Evolutionary conservation across 257 asterid genomes (phyloP).

Genomic region (Salvia hispanica): DNA sequence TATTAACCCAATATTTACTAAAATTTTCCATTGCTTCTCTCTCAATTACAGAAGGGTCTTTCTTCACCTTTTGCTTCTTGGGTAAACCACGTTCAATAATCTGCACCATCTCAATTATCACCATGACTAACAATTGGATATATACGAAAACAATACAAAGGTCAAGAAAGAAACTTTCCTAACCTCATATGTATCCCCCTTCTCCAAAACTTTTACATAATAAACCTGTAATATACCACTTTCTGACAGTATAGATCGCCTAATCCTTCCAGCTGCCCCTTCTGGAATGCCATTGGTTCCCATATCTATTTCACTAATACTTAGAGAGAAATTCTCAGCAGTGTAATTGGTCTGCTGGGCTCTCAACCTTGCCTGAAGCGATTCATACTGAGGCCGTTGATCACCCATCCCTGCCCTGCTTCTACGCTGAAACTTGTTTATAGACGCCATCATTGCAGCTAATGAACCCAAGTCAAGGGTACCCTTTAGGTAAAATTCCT

Average conservation of each 20-base stretch:
- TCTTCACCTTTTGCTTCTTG: conserved; percentile 70
- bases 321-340: conserved; percentile 62
- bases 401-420: conserved; percentile 76
- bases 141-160: conserved; percentile 17
- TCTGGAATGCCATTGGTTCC: conserved; percentile 84
- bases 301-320: conserved; percentile 73
- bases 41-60: conserved; percentile 85
- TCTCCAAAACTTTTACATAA: conserved; percentile 97
- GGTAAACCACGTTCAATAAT: conserved; percentile 94
- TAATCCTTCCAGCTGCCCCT: conserved; percentile 91
- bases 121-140: conserved; percentile 25
- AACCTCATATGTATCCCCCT: conserved; percentile 98
- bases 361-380: conserved; percentile 83
- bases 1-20: conserved; percentile 75
- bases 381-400: conserved; percentile 67
- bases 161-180: conserved; percentile 31
- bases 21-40: conserved; percentile 85
- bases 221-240: conserved; percentile 84
- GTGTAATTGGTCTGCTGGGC: conserved; percentile 56
- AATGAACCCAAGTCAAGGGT: conserved; percentile 96
- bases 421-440: conserved; percentile 57
- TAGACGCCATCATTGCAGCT: conserved; percentile 93
- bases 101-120: conserved; percentile 51
- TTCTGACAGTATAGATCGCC: conserved; percentile 79
- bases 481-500: conserved; percentile 91